A percentile compares a stretch with the other conserved stretches of the same genome.
Evolutionary conservation across 177 flowering plant species (phyloP).

Genomic region (Vitis hybrid): DNA sequence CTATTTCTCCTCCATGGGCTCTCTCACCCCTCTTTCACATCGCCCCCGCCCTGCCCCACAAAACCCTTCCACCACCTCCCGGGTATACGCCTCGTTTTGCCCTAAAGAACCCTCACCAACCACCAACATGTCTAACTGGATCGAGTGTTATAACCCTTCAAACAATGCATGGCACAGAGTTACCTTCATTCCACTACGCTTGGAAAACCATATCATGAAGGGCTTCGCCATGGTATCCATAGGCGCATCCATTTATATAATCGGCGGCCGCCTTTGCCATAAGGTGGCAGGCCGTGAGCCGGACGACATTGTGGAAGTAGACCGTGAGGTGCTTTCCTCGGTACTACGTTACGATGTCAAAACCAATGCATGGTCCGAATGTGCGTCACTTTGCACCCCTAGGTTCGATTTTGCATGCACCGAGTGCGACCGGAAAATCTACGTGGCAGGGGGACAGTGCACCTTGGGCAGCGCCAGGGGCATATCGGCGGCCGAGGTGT

Average conservation of each 20-base stretch:
- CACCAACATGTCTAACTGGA: constrained; percentile 29
- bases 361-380: constrained; percentile 31
- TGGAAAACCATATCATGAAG: constrained; percentile 38
- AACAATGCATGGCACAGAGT: constrained; percentile 38
- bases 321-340: constrained; percentile 15
- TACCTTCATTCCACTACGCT: constrained; percentile 30
- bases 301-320: constrained; percentile 13
- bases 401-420: constrained; percentile 54
- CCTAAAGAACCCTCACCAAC: constrained; percentile 10
- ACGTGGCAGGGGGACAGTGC: constrained; percentile 60
- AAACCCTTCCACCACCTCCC: not conserved
- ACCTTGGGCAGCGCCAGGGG: constrained; percentile 34
- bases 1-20: constrained; percentile 23
- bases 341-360: constrained; percentile 31
- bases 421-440: constrained; percentile 40
- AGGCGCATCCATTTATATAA: constrained; percentile 31
- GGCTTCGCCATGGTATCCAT: constrained; percentile 51
- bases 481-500: constrained; percentile 45
- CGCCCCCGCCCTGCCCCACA: constrained; percentile 4
- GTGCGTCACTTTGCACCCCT: constrained; percentile 40
- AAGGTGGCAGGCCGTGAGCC: constrained; percentile 11
- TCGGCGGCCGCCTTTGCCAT: constrained; percentile 40
- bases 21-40: constrained; percentile 13
- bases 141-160: constrained; percentile 38
- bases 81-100: constrained; percentile 33